A percentile compares a stretch with the other conserved stretches of the same genome.
Conservation (phyloP, 139 green algal species). For the Chlorella sorokiniana region DNA sequence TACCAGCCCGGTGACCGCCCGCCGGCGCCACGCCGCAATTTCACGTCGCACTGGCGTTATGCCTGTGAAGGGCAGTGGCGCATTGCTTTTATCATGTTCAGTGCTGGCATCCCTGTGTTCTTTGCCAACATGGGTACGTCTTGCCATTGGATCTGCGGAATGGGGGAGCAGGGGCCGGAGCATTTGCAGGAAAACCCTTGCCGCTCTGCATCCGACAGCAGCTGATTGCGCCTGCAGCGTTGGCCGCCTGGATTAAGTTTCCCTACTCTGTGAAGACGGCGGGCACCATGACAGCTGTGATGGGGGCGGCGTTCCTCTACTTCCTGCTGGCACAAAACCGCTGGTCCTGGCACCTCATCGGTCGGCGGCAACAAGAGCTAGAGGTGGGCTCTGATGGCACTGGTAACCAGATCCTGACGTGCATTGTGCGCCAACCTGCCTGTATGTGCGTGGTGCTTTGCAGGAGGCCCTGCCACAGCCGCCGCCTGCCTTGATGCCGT, state of each 20-base stretch:
- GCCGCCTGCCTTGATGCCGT: not conserved
- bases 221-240: not conserved
- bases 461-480: conserved; percentile 23
- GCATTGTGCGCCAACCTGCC: not conserved
- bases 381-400: not conserved
- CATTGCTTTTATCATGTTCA: conserved; percentile 8
- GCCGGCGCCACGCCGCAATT: conserved; percentile 14
- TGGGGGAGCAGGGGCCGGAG: not conserved
- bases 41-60: conserved; percentile 15
- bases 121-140: conserved; percentile 31
- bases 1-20: conserved; percentile 6
- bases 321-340: conserved; percentile 22
- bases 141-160: conserved; percentile 8
- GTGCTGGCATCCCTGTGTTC: conserved; percentile 2
- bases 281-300: conserved; percentile 4
- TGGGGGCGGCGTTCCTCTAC: conserved; percentile 2
- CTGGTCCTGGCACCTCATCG: conserved; percentile 23
- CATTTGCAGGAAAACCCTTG: too few species aligned
- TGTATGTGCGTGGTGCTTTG: not conserved
- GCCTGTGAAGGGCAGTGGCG: conserved; percentile 26
- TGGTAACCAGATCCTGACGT: not conserved
- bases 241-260: not conserved
- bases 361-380: not conserved
- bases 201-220: too few species aligned
- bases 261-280: not conserved